Evolutionary conservation across 805 yeast species (phyloP).

Genomic region (Schwanniomyces polymorphus): DNA sequence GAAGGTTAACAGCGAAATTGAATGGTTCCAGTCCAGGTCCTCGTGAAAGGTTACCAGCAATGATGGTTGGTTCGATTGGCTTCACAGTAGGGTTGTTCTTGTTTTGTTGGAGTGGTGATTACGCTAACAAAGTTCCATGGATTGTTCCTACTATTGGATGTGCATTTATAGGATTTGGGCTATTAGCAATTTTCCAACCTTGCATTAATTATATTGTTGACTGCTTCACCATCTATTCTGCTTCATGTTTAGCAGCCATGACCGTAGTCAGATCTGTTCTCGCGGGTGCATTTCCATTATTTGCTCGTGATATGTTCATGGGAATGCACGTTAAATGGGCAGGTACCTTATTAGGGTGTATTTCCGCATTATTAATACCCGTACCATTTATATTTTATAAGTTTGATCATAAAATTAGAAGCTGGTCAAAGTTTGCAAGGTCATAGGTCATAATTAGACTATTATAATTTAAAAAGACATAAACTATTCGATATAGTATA

Average conservation of each 20-base stretch:
- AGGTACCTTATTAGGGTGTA: constrained; percentile 51
- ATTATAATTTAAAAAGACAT: too few relatives aligned
- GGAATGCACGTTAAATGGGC: constrained; percentile 57
- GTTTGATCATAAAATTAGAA: constrained; percentile 43
- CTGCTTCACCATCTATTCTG: constrained; percentile 56
- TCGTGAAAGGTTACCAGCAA: constrained; percentile 78
- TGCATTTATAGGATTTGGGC: constrained; percentile 41
- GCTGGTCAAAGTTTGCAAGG: constrained; percentile 9
- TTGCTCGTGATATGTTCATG: constrained; percentile 52
- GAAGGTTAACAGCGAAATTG: constrained; percentile 39
- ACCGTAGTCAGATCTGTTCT: constrained; percentile 58
- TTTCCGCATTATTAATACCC: constrained; percentile 53
- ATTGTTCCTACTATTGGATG: constrained; percentile 57
- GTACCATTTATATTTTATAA: constrained; percentile 55
- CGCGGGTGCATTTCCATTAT: constrained; percentile 63
- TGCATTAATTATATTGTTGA: constrained; percentile 62
- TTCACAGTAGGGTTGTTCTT: constrained; percentile 82
- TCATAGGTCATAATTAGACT: neutral
- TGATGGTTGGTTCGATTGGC: constrained; percentile 67
- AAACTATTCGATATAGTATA: neutral
- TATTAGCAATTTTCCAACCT: constrained; percentile 58
- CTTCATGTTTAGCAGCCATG: constrained; percentile 65
- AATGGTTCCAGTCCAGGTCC: constrained; percentile 61
- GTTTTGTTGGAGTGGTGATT: constrained; percentile 88
- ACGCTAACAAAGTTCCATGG: constrained; percentile 73